These are phyloP conservation scores for Yamadazyma triangularis DNA, from an alignment of 1,139 yeast genomes.

Conservation along the genomic window DNA sequence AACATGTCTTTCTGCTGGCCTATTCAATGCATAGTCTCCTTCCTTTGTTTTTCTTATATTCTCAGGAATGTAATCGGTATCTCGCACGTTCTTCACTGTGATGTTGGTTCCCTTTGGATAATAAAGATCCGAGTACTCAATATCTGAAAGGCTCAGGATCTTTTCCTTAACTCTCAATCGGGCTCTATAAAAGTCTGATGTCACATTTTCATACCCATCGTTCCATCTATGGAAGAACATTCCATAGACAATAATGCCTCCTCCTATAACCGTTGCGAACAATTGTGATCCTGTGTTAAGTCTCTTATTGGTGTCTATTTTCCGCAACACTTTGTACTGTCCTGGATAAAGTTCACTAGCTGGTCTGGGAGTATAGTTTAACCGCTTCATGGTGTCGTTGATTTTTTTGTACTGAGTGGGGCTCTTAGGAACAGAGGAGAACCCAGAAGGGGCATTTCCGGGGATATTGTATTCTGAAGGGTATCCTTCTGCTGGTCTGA, in stretches of 20 bases:
- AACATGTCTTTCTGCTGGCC: conserved; percentile 69
- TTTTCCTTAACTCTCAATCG: conserved; percentile 54
- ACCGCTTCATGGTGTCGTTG: conserved; percentile 65
- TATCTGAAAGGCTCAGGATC: conserved; percentile 50
- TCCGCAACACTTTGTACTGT: conserved; percentile 66
- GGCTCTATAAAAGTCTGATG: conserved; percentile 61
- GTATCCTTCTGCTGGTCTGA: conserved; percentile 77
- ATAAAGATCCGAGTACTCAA: conserved; percentile 61
- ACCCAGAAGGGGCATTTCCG: conserved; percentile 48
- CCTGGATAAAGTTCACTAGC: conserved; percentile 72
- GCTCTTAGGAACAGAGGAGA: conserved; percentile 61
- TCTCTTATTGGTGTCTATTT: conserved; percentile 51
- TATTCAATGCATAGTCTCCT: conserved; percentile 51
- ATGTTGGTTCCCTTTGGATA: conserved; percentile 35
- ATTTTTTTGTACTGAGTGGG: conserved; percentile 69
- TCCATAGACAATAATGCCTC: conserved; percentile 49
- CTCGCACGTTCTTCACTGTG: conserved; percentile 37
- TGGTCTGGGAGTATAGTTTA: conserved; percentile 80
- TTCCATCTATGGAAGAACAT: conserved; percentile 81
- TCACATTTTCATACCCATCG: conserved; percentile 74
- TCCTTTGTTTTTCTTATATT: conserved; percentile 37
- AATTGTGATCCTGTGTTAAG: conserved; percentile 54
- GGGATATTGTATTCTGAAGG: conserved; percentile 73
- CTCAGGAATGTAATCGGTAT: conserved; percentile 40
- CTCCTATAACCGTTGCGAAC: conserved; percentile 47